Base-by-base conservation (phyloP, 1,284 basidiomycete genomes). In the Fomitopsis pinicola region DNA sequence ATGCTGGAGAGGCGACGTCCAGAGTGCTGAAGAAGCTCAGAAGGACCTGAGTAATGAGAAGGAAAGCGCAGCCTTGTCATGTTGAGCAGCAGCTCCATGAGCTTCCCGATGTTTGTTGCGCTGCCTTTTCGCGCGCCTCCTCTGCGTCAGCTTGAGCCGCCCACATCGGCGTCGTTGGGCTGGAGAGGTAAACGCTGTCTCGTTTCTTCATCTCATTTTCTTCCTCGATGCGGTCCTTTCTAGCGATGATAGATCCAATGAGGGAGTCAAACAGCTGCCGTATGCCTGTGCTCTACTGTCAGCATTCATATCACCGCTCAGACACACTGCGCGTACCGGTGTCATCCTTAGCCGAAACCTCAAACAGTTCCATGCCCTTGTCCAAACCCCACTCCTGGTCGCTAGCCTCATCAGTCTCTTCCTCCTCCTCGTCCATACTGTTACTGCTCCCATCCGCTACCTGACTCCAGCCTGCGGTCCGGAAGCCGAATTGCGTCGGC, bases 341-440 rank as follows among this genome's bases (percentile, higher is more conserved):
- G 69, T 91, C 88, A 69, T 94, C 91, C 75, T 93, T 94, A 60
- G 92, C 88, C 59, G 90, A 93, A 33, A 94, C 91, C 71, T 95
- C 92, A 65, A 91, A 91, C 17, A 94, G 79, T 69, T 90, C 87
- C 87, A 93, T 92, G 61, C 85, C 89, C 69, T 88, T 89, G 70
- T 81, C 84, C 44, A 91, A 78, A 9, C 90, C 90, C 88, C 89
- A 92, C 67, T 92, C 87, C 48, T 78, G 76, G 55, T 82, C 82
- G 54, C 87, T 84, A n/a, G 81, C 78, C 14, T 75, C 77, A 17
- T 80, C 78, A 22, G 78, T 72, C 8, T 76, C 79, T 35, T 83
- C 87, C 30, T 88, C 86, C 46, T 86, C 86, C 70, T 91, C 88
- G 48, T 83, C 80, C 44, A 87, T 77, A 70, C 85, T 87, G 63